Evolutionary conservation across 23 red algal species (phyloP).

Genomic region (Gracilaria domingensis): DNA sequence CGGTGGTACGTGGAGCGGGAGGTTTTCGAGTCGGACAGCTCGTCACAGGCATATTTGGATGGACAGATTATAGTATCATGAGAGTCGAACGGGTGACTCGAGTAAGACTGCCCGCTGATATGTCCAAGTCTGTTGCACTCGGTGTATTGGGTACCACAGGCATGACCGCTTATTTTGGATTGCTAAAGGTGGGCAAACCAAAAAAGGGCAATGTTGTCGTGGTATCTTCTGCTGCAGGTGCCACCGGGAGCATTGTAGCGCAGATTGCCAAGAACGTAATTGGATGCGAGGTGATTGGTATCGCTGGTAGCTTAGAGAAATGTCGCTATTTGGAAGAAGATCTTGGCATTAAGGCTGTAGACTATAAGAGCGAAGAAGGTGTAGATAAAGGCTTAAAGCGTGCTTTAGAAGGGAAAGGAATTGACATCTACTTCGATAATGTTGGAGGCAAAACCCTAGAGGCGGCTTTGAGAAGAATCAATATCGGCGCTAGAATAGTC

Average conservation of each 20-base stretch:
- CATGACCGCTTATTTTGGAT: slow-evolving; percentile 84
- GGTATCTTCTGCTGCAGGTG: slow-evolving; percentile 86
- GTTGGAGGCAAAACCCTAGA: slow-evolving; percentile 80
- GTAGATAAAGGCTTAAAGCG: slow-evolving; percentile 50
- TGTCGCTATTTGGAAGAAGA: slow-evolving; percentile 68
- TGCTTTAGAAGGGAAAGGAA: slow-evolving; percentile 50
- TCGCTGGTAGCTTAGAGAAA: slow-evolving; percentile 75
- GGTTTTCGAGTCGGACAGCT: slow-evolving; percentile 51
- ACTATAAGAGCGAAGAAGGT: slow-evolving; percentile 77
- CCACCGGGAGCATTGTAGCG: slow-evolving; percentile 72
- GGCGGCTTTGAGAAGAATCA: slow-evolving; percentile 61
- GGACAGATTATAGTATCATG: slow-evolving; percentile 59
- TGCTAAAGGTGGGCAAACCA: slow-evolving; percentile 59
- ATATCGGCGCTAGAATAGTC: slow-evolving; percentile 69
- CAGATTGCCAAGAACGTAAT: slow-evolving; percentile 79
- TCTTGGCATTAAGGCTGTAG: slow-evolving; percentile 67
- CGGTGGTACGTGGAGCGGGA: slow-evolving; percentile 30
- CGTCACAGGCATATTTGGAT: slow-evolving; percentile 75
- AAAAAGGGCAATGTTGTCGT: slow-evolving; percentile 71
- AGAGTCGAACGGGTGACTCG: slow-evolving; percentile 37
- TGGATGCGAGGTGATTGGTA: slow-evolving; percentile 74
- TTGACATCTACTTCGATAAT: slow-evolving; percentile 86
- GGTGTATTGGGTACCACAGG: slow-evolving; percentile 81
- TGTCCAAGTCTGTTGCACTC: slow-evolving; percentile 29
- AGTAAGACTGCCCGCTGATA: slow-evolving; percentile 32